Evolutionary conservation across 352 stramenopile genomes (phyloP), one percentile per base, ranked within the genome.

Genomic region (Phytophthora pluvialis): DNA sequence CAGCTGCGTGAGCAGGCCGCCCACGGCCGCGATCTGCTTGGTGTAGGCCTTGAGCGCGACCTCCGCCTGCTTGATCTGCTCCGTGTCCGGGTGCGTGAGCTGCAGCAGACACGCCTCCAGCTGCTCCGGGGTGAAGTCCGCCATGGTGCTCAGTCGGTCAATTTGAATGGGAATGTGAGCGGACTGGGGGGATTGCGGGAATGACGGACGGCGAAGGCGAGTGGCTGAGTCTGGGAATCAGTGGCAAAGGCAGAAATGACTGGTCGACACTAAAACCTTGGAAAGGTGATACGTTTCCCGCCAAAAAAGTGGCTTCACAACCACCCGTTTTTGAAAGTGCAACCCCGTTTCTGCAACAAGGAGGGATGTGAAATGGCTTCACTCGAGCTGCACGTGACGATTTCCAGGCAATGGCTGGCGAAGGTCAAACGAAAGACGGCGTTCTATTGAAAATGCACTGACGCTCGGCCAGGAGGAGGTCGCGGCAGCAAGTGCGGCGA

Each of bases 31-130:
- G 39, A 95, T 72, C 75, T 97, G 82, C 73, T 98, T 98, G 31
- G 98, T 77, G 67, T 98, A 93, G 31, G 75, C 77, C 80, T 99
- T 99, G 55, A 99, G 72, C 16, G 86, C 80, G 31, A 76, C 72
- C 80, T 99, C 97, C 8, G 94, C 96, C 72, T 98, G 81, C 81
- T 98, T 97, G 77, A 99, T 99, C 55, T 95, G 84, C 70, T 96
- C 83, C 44, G 96, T 99, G 79, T 99, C 91, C 32, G 93, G 93
- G 70, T 98, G 81, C 56, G 91, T 98, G 47, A 99, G 87, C 58
- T 94, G 88, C 75, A 93, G 69, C 40, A 96, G 80, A 77, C 87
- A 93, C 55, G 83, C 81, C 70, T 96, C 88, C 59, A 96, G 75
- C 72, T 94, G 88, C 70, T 93, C 86, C 51, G 86, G 88, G 56